Evolutionary conservation across 352 stramenopile genomes (phyloP).

Genomic region (Bremia lactucae): DNA sequence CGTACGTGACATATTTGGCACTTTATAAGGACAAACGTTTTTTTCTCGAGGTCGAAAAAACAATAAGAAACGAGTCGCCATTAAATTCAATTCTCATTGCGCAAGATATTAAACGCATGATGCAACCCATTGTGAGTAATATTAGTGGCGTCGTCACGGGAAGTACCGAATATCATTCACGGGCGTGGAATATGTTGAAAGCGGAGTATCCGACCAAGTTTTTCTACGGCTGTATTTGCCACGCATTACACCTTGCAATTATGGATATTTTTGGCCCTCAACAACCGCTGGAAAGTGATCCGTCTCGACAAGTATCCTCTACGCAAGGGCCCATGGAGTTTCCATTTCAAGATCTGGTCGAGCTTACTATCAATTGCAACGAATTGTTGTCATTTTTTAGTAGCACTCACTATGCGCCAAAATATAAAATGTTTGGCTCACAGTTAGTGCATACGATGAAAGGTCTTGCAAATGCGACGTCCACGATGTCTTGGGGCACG

Average conservation of each 20-base stretch:
- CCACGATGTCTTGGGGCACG: conserved; percentile 58
- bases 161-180: conserved; percentile 61
- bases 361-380: conserved; percentile 66
- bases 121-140: conserved; percentile 55
- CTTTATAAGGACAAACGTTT: conserved; percentile 71
- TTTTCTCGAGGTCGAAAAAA: conserved; percentile 72
- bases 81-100: conserved; percentile 78
- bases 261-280: conserved; percentile 76
- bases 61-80: conserved; percentile 35
- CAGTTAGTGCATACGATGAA: conserved; percentile 72
- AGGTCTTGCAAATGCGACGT: conserved; percentile 48
- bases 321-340: conserved; percentile 63
- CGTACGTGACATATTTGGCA: conserved; percentile 73
- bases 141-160: conserved; percentile 69
- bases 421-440: conserved; percentile 66
- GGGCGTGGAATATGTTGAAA: conserved; percentile 78
- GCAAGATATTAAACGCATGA: conserved; percentile 75
- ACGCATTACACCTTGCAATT: conserved; percentile 68
- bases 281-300: conserved; percentile 60
- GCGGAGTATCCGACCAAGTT: conserved; percentile 78
- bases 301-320: conserved; percentile 46
- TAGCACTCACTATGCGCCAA: conserved; percentile 64
- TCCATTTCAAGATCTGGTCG: conserved; percentile 67
- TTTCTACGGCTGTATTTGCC: conserved; percentile 78
- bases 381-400: conserved; percentile 72